Evolutionary conservation across 116 monocot genomes (phyloP).

Genomic region (Zostera marina): DNA sequence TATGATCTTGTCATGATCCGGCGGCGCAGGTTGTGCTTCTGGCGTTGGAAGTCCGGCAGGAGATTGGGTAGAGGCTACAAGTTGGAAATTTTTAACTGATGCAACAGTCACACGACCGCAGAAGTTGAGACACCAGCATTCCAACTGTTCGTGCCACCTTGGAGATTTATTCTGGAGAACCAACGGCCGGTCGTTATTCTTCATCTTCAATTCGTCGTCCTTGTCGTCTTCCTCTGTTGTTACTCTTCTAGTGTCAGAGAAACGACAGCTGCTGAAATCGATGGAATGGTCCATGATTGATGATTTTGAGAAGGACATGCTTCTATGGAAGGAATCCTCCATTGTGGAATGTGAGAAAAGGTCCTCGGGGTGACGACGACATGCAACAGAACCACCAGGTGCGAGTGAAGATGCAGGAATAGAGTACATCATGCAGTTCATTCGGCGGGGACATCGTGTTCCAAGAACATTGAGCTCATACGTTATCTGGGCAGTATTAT

Average conservation of each 20-base stretch:
- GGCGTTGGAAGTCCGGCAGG: constrained; percentile 39
- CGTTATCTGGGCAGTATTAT: constrained; percentile 52
- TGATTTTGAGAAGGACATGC: constrained; percentile 36
- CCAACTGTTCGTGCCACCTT: constrained; percentile 71
- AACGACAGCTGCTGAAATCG: constrained; percentile 48
- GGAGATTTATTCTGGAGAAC: constrained; percentile 64
- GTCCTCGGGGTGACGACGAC: constrained; percentile 23
- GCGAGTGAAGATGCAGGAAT: constrained; percentile 54
- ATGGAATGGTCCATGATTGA: constrained; percentile 26
- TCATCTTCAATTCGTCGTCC: no score
- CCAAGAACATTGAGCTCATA: constrained; percentile 82
- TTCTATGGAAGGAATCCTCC: constrained; percentile 48
- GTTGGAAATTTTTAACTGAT: constrained; percentile 81
- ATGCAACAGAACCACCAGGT: constrained; percentile 40
- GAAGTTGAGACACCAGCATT: constrained; percentile 88
- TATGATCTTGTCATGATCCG: constrained; percentile 65
- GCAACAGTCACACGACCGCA: constrained; percentile 61
- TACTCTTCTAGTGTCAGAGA: constrained; percentile 22
- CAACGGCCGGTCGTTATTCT: constrained; percentile 32
- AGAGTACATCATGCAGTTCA: constrained; percentile 64
- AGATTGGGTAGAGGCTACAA: constrained; percentile 46
- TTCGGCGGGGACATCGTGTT: constrained; percentile 56
- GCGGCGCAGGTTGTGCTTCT: constrained; percentile 16
- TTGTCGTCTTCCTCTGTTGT: constrained; percentile 11
- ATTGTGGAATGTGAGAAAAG: constrained; percentile 19